Evolutionary conservation across 2,329 filamentous ascomycete species (phyloP).

Genomic region (Eurotiales sp.): DNA sequence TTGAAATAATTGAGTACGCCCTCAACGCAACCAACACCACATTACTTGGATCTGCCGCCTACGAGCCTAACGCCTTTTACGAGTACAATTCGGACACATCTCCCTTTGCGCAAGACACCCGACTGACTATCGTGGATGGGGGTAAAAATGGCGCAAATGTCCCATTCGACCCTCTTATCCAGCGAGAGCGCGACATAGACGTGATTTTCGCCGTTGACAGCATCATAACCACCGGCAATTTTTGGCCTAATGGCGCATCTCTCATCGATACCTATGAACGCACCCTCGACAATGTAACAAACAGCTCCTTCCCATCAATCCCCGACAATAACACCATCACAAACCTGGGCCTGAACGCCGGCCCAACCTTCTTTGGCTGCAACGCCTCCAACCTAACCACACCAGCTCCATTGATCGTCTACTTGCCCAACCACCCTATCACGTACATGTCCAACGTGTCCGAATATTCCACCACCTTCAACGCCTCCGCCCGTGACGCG

Average conservation of each 20-base stretch:
- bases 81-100: constrained; percentile 59
- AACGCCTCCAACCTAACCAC: constrained; percentile 60
- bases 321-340: constrained; percentile 74
- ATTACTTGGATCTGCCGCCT: constrained; percentile 71
- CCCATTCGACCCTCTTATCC: constrained; percentile 71
- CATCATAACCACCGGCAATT: constrained; percentile 54
- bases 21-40: constrained; percentile 52
- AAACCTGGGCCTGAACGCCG: constrained; percentile 69
- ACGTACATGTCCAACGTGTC: background rate
- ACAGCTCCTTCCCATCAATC: constrained; percentile 68
- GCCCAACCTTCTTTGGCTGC: constrained; percentile 78
- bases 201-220: constrained; percentile 76
- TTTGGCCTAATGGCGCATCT: constrained; percentile 74
- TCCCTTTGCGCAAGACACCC: constrained; percentile 50
- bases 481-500: background rate
- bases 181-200: constrained; percentile 67
- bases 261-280: constrained; percentile 71
- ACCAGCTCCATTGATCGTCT: constrained; percentile 68
- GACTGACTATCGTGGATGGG: constrained; percentile 70
- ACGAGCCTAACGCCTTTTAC: constrained; percentile 70
- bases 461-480: background rate
- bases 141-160: constrained; percentile 75
- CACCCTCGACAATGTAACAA: constrained; percentile 56
- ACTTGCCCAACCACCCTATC: constrained; percentile 73
- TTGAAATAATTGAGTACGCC: constrained; percentile 56